These are phyloP conservation scores for Talaromyces rugulosus DNA, from an alignment of 2,329 filamentous ascomycete species.

Conservation along the genomic window DNA sequence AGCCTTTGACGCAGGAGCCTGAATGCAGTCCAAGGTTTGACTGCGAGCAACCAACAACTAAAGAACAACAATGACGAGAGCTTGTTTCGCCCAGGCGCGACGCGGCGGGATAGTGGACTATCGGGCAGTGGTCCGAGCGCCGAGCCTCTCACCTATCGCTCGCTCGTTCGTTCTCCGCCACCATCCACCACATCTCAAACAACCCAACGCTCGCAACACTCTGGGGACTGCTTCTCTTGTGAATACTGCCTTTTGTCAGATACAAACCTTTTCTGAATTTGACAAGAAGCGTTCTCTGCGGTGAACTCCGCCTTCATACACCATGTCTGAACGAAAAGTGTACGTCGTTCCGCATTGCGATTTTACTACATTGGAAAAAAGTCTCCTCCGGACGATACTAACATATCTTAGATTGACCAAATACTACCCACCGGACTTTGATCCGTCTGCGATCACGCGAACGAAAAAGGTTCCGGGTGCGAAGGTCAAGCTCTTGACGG, in stretches of 20 bases:
- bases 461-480: conserved; percentile 8
- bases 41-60: background rate
- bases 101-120: background rate
- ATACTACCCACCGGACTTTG: conserved; percentile 73
- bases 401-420: conserved; percentile 22
- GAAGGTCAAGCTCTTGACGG: conserved; percentile 60
- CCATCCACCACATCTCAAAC: background rate
- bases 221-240: background rate
- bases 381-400: background rate
- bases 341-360: conserved; percentile 42
- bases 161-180: background rate
- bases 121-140: background rate
- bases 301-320: conserved; percentile 20
- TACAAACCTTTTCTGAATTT: no score
- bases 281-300: background rate
- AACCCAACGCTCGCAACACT: background rate
- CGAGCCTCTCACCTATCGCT: background rate
- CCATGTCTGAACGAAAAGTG: conserved; percentile 84
- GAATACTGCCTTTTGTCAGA: no score
- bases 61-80: background rate
- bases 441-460: conserved; percentile 74
- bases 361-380: conserved; percentile 37
- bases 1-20: background rate
- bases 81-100: background rate
- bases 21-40: background rate